A percentile compares a stretch with the other conserved stretches of the same genome.
Evolutionary conservation across 2,329 filamentous ascomycete genomes (phyloP).

Genomic region (Epichloe uncinata): DNA sequence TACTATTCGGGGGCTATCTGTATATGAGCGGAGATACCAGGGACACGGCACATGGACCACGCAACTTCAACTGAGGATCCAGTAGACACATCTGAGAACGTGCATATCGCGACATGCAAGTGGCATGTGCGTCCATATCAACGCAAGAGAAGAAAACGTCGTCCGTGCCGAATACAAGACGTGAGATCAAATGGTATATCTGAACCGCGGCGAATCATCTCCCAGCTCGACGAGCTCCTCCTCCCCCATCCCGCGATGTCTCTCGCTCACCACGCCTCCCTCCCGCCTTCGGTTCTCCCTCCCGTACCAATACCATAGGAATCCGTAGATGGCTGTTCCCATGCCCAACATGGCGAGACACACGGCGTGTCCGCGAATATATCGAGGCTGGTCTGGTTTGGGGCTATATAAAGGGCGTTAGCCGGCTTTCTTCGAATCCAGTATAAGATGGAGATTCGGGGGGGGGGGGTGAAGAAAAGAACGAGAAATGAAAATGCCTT

Average conservation of each 20-base stretch:
- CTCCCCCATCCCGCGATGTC: constrained; percentile 27
- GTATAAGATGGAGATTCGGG: too few relatives aligned
- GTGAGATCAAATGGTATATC: constrained; percentile 27
- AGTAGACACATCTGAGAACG: too few relatives aligned
- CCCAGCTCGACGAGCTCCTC: constrained; percentile 35
- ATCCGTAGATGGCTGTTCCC: constrained; percentile 36
- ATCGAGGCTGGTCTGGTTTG: constrained; percentile 38
- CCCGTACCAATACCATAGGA: constrained; percentile 40
- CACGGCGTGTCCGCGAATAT: constrained; percentile 46
- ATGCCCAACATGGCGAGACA: constrained; percentile 45
- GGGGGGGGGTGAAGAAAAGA: too few relatives aligned
- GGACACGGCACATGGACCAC: too few relatives aligned
- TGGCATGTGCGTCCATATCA: too few relatives aligned
- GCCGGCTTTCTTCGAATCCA: neutral
- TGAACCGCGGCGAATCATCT: constrained; percentile 37
- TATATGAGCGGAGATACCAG: too few relatives aligned
- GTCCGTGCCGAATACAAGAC: neutral
- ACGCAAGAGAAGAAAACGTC: neutral
- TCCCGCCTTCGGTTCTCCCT: constrained; percentile 33
- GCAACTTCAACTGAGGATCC: too few relatives aligned
- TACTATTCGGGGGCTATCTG: too few relatives aligned
- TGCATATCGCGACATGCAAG: too few relatives aligned
- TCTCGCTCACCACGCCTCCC: constrained; percentile 23
- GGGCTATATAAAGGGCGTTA: constrained; percentile 20
- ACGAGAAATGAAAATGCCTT: neutral